Evolutionary conservation across 306 rosid genomes (phyloP).

Genomic region (Inga oerstediana): DNA sequence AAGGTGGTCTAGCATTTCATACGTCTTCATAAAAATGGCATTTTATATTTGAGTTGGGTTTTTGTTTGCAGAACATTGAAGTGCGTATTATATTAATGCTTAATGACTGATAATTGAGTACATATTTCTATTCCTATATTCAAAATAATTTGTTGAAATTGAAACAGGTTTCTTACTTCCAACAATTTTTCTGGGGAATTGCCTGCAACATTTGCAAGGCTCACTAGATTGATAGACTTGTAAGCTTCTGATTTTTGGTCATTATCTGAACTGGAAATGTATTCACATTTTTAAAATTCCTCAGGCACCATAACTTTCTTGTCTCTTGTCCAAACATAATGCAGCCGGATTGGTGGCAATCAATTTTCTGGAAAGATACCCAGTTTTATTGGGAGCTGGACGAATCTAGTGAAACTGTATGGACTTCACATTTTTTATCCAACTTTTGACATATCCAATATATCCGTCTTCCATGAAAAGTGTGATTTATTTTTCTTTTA

Average conservation of each 20-base stretch:
- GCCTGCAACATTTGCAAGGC: slow-evolving; percentile 44
- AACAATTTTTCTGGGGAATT: slow-evolving; percentile 46
- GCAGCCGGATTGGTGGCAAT: slow-evolving; percentile 71
- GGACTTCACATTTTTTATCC: slow-evolving; percentile 4
- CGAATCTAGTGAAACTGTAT: slow-evolving; percentile 50
- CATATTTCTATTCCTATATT: background rate
- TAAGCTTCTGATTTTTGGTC: slow-evolving; percentile 42
- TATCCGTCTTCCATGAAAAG: background rate
- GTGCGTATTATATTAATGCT: background rate
- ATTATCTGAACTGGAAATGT: background rate
- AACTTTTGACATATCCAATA: too few species aligned
- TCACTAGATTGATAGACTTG: slow-evolving; percentile 43
- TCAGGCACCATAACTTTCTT: background rate
- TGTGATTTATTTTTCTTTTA: background rate
- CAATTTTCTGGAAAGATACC: slow-evolving; percentile 66
- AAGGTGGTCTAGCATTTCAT: background rate
- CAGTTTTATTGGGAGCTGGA: slow-evolving; percentile 58
- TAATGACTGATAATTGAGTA: background rate
- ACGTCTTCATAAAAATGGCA: background rate
- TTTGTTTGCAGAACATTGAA: background rate
- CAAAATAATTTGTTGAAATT: background rate
- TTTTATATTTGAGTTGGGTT: background rate
- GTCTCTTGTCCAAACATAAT: slow-evolving; percentile 3
- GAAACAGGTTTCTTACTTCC: slow-evolving; percentile 55
- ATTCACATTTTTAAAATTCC: background rate